These are phyloP conservation scores for Rhizopus sp. DNA, from an alignment of 371 early-diverging fungal species.

Conservation along the genomic window DNA sequence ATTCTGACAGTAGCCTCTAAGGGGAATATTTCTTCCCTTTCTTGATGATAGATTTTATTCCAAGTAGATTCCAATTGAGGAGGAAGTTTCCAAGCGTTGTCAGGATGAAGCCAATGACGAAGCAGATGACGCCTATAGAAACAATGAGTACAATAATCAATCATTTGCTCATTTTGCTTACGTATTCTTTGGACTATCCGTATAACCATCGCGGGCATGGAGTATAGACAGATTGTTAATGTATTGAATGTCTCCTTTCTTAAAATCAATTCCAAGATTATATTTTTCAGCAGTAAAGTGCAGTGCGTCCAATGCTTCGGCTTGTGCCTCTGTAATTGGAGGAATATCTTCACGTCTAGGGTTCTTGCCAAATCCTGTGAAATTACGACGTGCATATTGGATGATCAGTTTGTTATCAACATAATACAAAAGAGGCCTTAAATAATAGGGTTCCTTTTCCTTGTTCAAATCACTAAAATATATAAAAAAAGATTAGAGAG, in stretches of 20 bases:
- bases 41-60: constrained; percentile 25
- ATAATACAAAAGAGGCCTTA: constrained; percentile 28
- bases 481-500: neutral
- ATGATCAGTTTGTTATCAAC: constrained; percentile 31
- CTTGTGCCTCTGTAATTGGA: constrained; percentile 35
- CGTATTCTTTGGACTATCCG: constrained; percentile 28
- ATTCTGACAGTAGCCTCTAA: constrained; percentile 27
- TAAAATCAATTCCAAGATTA: constrained; percentile 25
- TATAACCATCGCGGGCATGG: constrained; percentile 34
- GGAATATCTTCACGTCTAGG: constrained; percentile 34
- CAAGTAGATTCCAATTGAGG: constrained; percentile 25
- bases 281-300: constrained; percentile 32
- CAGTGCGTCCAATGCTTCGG: constrained; percentile 31
- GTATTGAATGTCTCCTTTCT: constrained; percentile 37
- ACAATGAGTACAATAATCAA: neutral
- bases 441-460: constrained; percentile 13
- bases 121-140: constrained; percentile 30
- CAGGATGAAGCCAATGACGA: constrained; percentile 38
- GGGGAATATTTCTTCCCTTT: constrained; percentile 29
- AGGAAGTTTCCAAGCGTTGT: constrained; percentile 33
- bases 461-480: constrained; percentile 17
- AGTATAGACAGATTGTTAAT: constrained; percentile 37
- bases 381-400: constrained; percentile 33
- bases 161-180: constrained; percentile 10
- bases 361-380: constrained; percentile 33